Base-by-base conservation (phyloP, 2,329 filamentous ascomycete genomes). In the Diplocarpon rosae region DNA sequence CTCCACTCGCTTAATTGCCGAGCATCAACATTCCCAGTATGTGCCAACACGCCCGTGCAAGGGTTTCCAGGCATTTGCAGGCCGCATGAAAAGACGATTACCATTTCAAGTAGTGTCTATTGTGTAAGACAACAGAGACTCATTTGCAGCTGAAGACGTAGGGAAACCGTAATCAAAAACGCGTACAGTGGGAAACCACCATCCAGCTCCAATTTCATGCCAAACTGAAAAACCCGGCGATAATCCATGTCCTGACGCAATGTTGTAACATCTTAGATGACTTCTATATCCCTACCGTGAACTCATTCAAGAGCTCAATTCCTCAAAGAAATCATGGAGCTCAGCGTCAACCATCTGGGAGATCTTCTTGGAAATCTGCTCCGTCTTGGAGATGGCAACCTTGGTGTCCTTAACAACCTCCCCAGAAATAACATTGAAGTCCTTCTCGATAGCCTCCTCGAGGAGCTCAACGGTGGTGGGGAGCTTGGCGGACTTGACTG, bases 311-410 rank as follows among this genome's bases (percentile, higher is more conserved):
- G 53, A 54, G 52, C 52, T 54, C 35, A 60, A 40, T 60, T 78
- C 73, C 56, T 73, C 67, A 43, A 78, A 65, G 58, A 81, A 75
- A 59, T 74, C 68, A 63, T 73, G 66, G 37, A 80, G 65, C 67
- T 80, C 75, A 63, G 76, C 69, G 17, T 80, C 73, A 41, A 81
- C 71, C 30, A 78, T 62, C 51, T 76, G 66, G 58, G 78, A 72
- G 54, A 81, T 73, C 72, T 78, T 78, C 66, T 76, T 68, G 51
- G 75, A 72, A 51, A 81, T 63, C 69, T 78, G 71, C 66, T 76
- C 71, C 16, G 73, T 73, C 70, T 79, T 76, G 58, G 63, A 65
- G 44, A 69, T 66, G 49, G 77, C 60, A 27, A 67, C 61, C 59
- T 76, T 71, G 51, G 70, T 68, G 35, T 69, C 70, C 62, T 75